These are phyloP conservation scores for Exophiala bonariae DNA, from an alignment of 2,329 filamentous ascomycete genomes.

Conservation along the genomic window DNA sequence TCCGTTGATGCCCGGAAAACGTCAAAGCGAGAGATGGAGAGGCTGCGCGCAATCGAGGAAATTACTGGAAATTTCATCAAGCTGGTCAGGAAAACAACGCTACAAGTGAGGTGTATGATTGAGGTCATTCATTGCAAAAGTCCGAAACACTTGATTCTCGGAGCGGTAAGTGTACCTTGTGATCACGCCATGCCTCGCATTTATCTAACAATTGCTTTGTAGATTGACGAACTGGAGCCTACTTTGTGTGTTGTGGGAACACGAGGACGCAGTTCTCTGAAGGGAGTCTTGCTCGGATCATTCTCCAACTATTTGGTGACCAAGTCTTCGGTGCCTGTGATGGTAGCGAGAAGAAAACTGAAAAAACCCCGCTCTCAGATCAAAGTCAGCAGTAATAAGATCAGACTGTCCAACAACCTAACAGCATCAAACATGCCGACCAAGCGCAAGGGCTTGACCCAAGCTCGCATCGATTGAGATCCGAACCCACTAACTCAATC, in stretches of 20 bases:
- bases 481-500: too few relatives aligned
- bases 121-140: conserved; percentile 99
- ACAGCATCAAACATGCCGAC: conserved; percentile 18
- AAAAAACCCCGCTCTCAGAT: conserved; percentile 66
- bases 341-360: conserved; percentile 91
- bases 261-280: conserved; percentile 84
- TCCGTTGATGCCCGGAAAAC: conserved; percentile 52
- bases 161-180: conserved; percentile 61
- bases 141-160: conserved; percentile 91
- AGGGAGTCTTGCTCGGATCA: conserved; percentile 90
- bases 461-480: conserved; percentile 27
- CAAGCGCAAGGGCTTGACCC: conserved; percentile 27
- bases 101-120: conserved; percentile 90
- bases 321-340: conserved; percentile 94
- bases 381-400: conserved; percentile 61
- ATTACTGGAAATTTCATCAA: conserved; percentile 85
- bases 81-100: conserved; percentile 81
- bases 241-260: conserved; percentile 93
- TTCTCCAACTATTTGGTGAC: conserved; percentile 98
- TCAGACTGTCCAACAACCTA: conserved; percentile 80
- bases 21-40: conserved; percentile 71
- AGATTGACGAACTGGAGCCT: conserved; percentile 86
- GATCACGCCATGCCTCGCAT: conserved; percentile 1
- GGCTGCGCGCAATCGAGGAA: conserved; percentile 75
- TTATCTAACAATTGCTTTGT: conserved; percentile 17